Evolutionary conservation across 2,329 filamentous ascomycete genomes (phyloP).

Genomic region (Fusarium udum): DNA sequence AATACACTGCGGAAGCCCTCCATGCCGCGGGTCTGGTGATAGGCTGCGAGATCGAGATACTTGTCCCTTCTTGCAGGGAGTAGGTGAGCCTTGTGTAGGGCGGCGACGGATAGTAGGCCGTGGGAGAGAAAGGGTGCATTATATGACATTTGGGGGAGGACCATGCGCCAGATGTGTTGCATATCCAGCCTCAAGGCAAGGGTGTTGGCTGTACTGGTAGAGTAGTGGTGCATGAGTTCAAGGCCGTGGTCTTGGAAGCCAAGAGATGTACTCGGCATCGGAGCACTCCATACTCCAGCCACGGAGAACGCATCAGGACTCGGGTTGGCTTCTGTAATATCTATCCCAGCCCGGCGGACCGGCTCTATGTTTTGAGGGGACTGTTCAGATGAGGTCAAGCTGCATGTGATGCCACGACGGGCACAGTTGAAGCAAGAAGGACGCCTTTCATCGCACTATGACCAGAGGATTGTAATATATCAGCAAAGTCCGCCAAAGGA

Average conservation of each 20-base stretch:
- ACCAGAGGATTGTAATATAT: fast-evolving
- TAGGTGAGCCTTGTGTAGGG: background rate
- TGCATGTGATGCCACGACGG: background rate
- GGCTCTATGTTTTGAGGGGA: background rate
- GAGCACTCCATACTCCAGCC: background rate
- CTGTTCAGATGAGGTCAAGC: background rate
- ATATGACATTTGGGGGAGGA: background rate
- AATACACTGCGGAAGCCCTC: background rate
- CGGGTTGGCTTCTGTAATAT: background rate
- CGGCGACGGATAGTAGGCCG: fast-evolving
- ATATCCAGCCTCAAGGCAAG: background rate
- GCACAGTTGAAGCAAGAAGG: background rate
- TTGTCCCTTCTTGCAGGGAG: background rate
- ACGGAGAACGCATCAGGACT: background rate
- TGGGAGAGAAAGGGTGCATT: background rate
- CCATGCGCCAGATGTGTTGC: background rate
- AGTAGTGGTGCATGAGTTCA: background rate
- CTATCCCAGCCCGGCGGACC: fast-evolving
- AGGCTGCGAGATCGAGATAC: background rate
- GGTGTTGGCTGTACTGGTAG: background rate
- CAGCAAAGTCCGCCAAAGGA: background rate
- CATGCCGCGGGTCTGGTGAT: background rate
- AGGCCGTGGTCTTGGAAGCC: background rate
- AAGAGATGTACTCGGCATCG: background rate
- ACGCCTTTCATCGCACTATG: background rate